phyloP scores from a whole-genome alignment of 148 eudicot genomes.

The Nepenthes gracilis region DNA sequence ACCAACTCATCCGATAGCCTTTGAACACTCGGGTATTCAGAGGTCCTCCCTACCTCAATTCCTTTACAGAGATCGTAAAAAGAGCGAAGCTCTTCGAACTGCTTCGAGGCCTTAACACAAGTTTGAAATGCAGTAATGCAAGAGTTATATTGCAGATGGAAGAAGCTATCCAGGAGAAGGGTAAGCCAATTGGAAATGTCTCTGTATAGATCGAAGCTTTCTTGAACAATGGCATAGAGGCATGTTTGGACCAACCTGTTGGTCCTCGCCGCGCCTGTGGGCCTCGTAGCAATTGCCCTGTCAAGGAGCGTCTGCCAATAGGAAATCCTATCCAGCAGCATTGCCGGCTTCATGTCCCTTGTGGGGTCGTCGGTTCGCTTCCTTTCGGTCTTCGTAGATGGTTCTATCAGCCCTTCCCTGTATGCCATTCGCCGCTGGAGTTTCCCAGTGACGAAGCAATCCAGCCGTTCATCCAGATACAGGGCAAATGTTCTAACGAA shows the following conservation, averaged over 20 bases:
- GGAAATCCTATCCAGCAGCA: constrained; percentile 57
- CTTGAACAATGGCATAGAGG: constrained; percentile 65
- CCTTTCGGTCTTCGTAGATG: neutral
- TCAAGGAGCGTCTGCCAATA: constrained; percentile 76
- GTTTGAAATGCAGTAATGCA: constrained; percentile 54
- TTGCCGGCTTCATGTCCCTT: constrained; percentile 69
- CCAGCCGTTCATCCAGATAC: constrained; percentile 75
- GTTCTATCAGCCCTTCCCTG: neutral
- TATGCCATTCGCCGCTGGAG: constrained; percentile 40
- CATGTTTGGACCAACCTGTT: constrained; percentile 48
- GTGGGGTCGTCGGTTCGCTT: constrained; percentile 18
- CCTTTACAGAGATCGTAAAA: constrained; percentile 49
- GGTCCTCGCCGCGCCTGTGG: constrained; percentile 55
- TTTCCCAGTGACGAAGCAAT: constrained; percentile 84
- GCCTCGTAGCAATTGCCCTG: constrained; percentile 68
- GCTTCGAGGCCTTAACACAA: constrained; percentile 58
- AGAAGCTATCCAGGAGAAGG: constrained; percentile 60
- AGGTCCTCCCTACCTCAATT: constrained; percentile 51
- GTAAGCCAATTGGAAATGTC: constrained; percentile 67
- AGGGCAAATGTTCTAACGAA: constrained; percentile 64
- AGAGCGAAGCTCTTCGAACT: constrained; percentile 46
- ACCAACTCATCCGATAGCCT: constrained; percentile 46
- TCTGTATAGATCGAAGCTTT: constrained; percentile 61
- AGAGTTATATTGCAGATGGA: constrained; percentile 51
- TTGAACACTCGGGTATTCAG: constrained; percentile 65